Evolutionary conservation across 352 stramenopile genomes (phyloP), one percentile per base, ranked within the genome.

Genomic region (Phytophthora sojae): DNA sequence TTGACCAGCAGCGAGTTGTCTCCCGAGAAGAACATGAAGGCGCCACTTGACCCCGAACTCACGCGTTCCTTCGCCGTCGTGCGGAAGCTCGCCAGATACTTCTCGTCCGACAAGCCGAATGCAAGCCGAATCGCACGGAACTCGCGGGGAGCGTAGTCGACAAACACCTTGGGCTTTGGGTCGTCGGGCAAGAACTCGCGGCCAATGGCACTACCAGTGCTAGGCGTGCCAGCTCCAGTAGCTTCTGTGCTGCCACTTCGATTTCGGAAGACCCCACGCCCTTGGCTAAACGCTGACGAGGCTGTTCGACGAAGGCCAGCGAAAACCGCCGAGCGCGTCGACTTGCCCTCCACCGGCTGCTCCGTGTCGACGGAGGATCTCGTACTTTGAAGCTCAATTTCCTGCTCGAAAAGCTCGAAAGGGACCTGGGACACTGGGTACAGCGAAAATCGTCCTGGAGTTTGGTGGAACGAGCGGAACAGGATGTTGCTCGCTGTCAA

Each of bases 21-120:
- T 2, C 82, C 84, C 6, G 83, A 92, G 53, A 92, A 94, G 49
- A 96, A 96, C 76, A 96, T 89, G 65, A 96, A 96, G 7, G 83
- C 88, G 2, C 88, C 88, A 57, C 76, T 89, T 51, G 86, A 90
- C n/a, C 90, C 90, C 17, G 88, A 84, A 51, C 81, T 90, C 29
- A 96, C 72, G 19, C 86, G 86, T 29, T 96, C 90, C 60, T 95
- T 94, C 6, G 82, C 83, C 5, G 88, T 96, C 23, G 82, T 83
- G 21, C 85, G 80, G 56, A 96, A 93, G 44, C 85, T 90, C 35
- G 81, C 79, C 17, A 92, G 52, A 53, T 96, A 96, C 32, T 76
- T 89, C 42, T 90, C 83, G 55, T 94, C 77, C 26, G 77, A 85
- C 11, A 95, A 65, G 7, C 83, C 83, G 66, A 90, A 93, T 12